Percentiles rank a stretch among this genome's conserved stretches.
phyloP scores from a whole-genome alignment of 2,329 filamentous ascomycete species.

The Trichoderma brevicompactum region DNA sequence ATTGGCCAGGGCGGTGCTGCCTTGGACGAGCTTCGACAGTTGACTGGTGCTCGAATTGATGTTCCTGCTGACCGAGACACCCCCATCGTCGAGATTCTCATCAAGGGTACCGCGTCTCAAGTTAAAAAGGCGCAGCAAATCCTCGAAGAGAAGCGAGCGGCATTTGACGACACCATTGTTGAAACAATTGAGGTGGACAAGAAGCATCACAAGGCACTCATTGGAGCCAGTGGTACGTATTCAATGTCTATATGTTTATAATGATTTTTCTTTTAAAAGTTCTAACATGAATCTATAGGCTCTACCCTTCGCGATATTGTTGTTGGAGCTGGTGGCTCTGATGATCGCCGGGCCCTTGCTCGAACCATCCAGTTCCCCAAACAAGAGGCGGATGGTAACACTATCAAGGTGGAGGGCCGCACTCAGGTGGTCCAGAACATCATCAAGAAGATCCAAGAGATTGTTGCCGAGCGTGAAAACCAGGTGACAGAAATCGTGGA shows the following conservation, averaged over 20 bases:
- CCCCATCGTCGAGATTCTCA: slow-evolving; percentile 79
- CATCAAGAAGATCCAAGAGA: slow-evolving; percentile 75
- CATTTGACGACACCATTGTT: slow-evolving; percentile 88
- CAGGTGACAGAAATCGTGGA: slow-evolving; percentile 80
- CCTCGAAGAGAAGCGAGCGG: slow-evolving; percentile 80
- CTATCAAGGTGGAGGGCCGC: slow-evolving; percentile 86
- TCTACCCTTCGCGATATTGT: slow-evolving; percentile 86
- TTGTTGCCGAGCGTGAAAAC: slow-evolving; percentile 81
- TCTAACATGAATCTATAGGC: slow-evolving; percentile 54
- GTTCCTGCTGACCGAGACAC: slow-evolving; percentile 81
- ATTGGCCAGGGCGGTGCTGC: slow-evolving; percentile 90
- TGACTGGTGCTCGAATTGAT: slow-evolving; percentile 87
- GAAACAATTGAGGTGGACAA: slow-evolving; percentile 89
- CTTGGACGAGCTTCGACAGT: slow-evolving; percentile 85
- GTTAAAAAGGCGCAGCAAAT: slow-evolving; percentile 92
- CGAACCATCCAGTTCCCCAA: slow-evolving; percentile 95
- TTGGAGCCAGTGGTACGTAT: slow-evolving; percentile 81
- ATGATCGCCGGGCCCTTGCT: slow-evolving; percentile 80
- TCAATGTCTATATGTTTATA: neutral
- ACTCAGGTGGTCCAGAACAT: slow-evolving; percentile 88
- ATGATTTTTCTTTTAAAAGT: no score
- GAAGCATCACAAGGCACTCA: slow-evolving; percentile 88
- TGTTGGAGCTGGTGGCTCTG: slow-evolving; percentile 83
- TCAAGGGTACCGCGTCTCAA: slow-evolving; percentile 90
- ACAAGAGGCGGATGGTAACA: slow-evolving; percentile 78